Evolutionary conservation across 1,139 yeast species (phyloP).

Genomic region (Candida sp.): DNA sequence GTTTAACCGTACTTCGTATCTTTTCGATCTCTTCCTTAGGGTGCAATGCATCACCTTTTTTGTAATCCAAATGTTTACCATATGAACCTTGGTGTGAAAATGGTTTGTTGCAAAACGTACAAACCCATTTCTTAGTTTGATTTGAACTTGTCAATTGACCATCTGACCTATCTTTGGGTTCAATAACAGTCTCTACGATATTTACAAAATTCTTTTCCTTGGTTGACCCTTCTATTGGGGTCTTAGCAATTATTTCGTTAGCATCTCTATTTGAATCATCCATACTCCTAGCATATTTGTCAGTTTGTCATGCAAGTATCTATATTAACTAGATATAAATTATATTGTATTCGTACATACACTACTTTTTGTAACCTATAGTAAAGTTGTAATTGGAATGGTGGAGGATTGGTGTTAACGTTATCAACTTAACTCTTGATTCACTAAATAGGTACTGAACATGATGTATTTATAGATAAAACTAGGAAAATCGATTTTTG

Average conservation of each 20-base stretch:
- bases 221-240: no score
- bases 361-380: neutral
- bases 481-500: no score
- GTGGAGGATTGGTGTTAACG: no score
- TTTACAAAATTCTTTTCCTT: no score
- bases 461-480: no score
- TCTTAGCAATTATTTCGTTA: no score
- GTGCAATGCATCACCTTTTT: slow-evolving; percentile 17
- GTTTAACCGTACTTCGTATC: slow-evolving; percentile 8
- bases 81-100: slow-evolving; percentile 16
- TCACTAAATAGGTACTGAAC: no score
- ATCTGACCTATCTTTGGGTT: neutral
- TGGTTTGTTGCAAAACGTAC: slow-evolving; percentile 14
- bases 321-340: neutral
- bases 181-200: neutral
- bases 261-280: neutral
- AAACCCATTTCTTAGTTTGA: slow-evolving; percentile 2
- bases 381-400: no score
- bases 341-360: neutral
- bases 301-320: neutral
- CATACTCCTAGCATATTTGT: neutral
- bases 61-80: slow-evolving; percentile 16
- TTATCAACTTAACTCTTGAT: no score
- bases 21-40: slow-evolving; percentile 13
- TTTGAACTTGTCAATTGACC: neutral